These are phyloP conservation scores for Earliella scabrosa DNA, from an alignment of 1,284 basidiomycete genomes.

Conservation along the genomic window DNA sequence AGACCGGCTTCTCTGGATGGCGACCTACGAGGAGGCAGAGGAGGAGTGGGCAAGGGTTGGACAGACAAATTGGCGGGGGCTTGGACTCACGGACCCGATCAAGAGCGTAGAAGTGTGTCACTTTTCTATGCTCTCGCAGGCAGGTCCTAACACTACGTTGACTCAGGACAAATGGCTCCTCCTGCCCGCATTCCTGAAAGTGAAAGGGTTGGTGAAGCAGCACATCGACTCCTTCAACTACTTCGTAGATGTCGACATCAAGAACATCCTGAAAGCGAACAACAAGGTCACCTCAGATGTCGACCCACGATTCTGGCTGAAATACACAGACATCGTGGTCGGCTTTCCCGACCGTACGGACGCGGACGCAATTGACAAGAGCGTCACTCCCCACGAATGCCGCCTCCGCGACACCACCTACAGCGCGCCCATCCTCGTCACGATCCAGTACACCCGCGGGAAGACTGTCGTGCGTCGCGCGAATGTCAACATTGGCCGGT, in stretches of 20 bases:
- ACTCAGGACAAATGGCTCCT: slow-evolving; percentile 95
- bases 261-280: slow-evolving; percentile 95
- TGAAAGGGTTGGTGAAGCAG: slow-evolving; percentile 99
- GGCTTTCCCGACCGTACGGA: slow-evolving; percentile 92
- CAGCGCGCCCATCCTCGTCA: slow-evolving; percentile 92
- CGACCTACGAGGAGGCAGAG: slow-evolving; percentile 39
- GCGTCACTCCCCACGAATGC: slow-evolving; percentile 97
- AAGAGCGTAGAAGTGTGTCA: slow-evolving; percentile 74
- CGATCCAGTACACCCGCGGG: slow-evolving; percentile 95
- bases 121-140: too few species aligned
- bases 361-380: slow-evolving; percentile 78
- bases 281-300: slow-evolving; percentile 95
- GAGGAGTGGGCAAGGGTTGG: slow-evolving; percentile 66
- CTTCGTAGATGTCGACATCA: slow-evolving; percentile 97
- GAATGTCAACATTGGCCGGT: slow-evolving; percentile 88
- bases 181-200: slow-evolving; percentile 92
- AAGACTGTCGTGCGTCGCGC: slow-evolving; percentile 85
- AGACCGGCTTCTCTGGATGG: too few species aligned
- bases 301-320: slow-evolving; percentile 96
- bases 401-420: slow-evolving; percentile 97
- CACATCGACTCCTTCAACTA: slow-evolving; percentile 99
- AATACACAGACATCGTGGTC: slow-evolving; percentile 95
- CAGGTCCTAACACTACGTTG: slow-evolving; percentile 5
- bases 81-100: slow-evolving; percentile 78
- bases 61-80: slow-evolving; percentile 66